Base-by-base conservation (phyloP, 2,329 filamentous ascomycete genomes). In the Leptographium galeiforme region DNA sequence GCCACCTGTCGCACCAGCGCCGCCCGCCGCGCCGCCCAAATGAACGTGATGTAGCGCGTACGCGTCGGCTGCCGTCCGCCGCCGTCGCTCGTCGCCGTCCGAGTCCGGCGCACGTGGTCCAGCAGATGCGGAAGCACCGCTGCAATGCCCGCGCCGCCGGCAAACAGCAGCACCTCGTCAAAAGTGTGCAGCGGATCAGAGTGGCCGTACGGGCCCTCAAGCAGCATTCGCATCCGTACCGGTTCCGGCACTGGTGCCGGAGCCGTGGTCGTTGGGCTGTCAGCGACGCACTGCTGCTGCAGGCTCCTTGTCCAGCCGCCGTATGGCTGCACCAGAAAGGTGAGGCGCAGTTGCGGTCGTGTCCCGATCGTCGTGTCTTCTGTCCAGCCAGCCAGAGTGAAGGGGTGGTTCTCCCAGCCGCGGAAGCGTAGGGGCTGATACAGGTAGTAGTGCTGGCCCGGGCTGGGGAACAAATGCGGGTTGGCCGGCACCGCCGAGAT, bases 401-500 rank as follows among this genome's bases (percentile, higher is more conserved):
- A 76, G 0, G 74, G 74, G 47, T 76, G 74, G 54, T 70, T 74
- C 54, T 76, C 72, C 74, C 73, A 76, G 51, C 67, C 67, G 1
- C 64, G 60, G 14, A 62, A 53, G 25, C 66, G 66, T 48, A 69
- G 64, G 6, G 75, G 64, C 8, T 72, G 62, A 48, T 71, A 69
- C 1, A 76, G 57, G 53, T 72, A 75, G 58, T 72, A 75, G 57
- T 67, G 74, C 0, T 70, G 73, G 0, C 73, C 73, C 0, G 72
- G 66, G 0, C 58, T 55, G 2, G 67, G 66, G 12, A 59, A 40
- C 18, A 58, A 33, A 43, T 45, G 25, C 12, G 34, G 18, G 34
- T 54, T 45, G 30, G 32, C 54, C 3, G 56, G 57, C 10, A 54
- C 46, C 32, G 56, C 19, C 41, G 57, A 54, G n/a, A 59, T 33